Evolutionary conservation across 768 basidiomycete species (phyloP), one percentile per base, ranked within the genome.

Genomic region (Boletus sp.): DNA sequence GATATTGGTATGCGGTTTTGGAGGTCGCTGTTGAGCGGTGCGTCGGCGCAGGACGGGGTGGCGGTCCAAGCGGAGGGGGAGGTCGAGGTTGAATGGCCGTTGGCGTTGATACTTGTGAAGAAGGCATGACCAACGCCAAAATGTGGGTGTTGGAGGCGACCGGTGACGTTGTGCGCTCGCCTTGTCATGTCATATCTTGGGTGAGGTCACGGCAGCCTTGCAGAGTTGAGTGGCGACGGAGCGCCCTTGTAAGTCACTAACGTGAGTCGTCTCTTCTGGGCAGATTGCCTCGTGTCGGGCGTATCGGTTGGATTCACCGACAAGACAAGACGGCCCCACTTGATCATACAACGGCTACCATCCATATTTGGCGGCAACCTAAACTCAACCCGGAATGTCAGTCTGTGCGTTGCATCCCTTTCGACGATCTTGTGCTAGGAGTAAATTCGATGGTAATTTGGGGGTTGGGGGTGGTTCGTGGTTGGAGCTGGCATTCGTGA

Each of bases 1-100:
- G 85, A 88, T 64, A 78, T 92, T 29, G 79, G 81, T 1, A 71
- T 79, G 64, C 74, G 87, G 15, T 85, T 89, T 55, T 82, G 83
- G 81, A 77, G 76, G 58, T 67, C 74, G 47, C 58, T 90, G 47
- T 69, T 82, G 60, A 70, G 73, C 47, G 75, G 65, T 0, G 76
- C 70, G 6, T 69, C 64, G 45, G 70, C 66, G 30, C 61, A 56
- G 52, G 60, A 56, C 0, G 64, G 68, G 47, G 38, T 11, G 9
- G 7, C 14, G 6, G 47, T 60, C 14, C 51, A 33, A 21, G 55
- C 46, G 8, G 59, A 61, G 32, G 72, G 69, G 5, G 58, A 60
- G 43, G 58, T 79, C 15, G 73, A 74, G 32, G 67, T 77, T 11
- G 77, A 77, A 47, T 78, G 76, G 77, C 75, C 77, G 25, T 42